Conservation (phyloP, 1,284 basidiomycete genomes). For the Boletus smithii region DNA sequence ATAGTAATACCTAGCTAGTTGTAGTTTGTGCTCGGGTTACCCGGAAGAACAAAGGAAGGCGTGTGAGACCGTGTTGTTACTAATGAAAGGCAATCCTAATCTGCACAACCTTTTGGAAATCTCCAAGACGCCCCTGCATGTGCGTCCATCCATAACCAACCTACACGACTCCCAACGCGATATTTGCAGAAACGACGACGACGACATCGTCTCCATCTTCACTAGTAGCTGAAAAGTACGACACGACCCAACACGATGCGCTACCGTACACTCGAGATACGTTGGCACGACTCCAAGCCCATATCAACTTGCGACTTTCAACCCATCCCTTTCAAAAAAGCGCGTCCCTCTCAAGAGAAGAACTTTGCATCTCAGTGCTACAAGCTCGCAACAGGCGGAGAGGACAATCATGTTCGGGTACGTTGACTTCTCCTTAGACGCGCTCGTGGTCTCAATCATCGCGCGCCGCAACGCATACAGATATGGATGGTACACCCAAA, state of each 20-base stretch:
- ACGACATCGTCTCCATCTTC: neutral
- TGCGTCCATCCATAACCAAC: slow-evolving; percentile 7
- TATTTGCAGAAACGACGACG: slow-evolving; percentile 10
- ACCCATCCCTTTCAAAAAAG: slow-evolving; percentile 70
- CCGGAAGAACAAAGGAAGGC: slow-evolving; percentile 18
- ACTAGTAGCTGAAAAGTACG: neutral
- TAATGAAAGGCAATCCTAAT: slow-evolving; percentile 15
- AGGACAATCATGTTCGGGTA: slow-evolving; percentile 95
- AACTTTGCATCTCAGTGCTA: slow-evolving; percentile 67
- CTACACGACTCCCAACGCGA: slow-evolving; percentile 3
- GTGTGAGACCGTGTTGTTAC: slow-evolving; percentile 24
- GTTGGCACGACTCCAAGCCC: slow-evolving; percentile 94
- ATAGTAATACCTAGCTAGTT: slow-evolving; percentile 2
- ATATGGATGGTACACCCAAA: slow-evolving; percentile 95
- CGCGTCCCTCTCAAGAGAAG: slow-evolving; percentile 64
- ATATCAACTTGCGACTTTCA: slow-evolving; percentile 96
- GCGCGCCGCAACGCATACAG: slow-evolving; percentile 40
- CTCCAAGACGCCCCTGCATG: slow-evolving; percentile 4
- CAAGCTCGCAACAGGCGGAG: slow-evolving; percentile 91
- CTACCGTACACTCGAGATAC: slow-evolving; percentile 81
- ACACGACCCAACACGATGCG: slow-evolving; percentile 51
- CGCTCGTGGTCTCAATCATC: slow-evolving; percentile 11
- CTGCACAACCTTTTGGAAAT: too few relatives aligned
- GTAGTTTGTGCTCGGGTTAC: slow-evolving; percentile 4
- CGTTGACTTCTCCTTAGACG: slow-evolving; percentile 35